These are phyloP conservation scores for Diutina mesorugosa DNA, from an alignment of 1,139 yeast genomes.

Conservation along the genomic window DNA sequence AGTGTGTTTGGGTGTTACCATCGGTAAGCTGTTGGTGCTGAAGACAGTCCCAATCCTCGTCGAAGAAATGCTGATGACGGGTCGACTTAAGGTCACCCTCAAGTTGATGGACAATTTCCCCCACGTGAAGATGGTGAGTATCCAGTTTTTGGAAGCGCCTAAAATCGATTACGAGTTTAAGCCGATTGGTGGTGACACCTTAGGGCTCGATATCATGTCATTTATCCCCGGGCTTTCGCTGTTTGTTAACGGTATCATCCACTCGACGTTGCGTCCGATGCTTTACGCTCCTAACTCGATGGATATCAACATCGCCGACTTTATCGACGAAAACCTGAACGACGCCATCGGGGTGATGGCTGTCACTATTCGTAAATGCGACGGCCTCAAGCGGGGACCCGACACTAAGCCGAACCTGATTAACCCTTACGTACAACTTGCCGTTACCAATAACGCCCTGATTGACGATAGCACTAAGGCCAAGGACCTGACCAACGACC, in stretches of 20 bases:
- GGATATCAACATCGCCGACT: conserved; percentile 61
- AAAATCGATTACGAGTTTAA: conserved; percentile 64
- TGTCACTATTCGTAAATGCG: conserved; percentile 44
- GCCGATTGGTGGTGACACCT: conserved; percentile 82
- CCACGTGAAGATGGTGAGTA: conserved; percentile 56
- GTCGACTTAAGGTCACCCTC: conserved; percentile 55
- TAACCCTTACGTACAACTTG: conserved; percentile 48
- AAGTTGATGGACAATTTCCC: conserved; percentile 56
- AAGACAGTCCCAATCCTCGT: conserved; percentile 66
- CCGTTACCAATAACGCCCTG: conserved; percentile 30
- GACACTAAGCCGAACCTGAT: conserved; percentile 31
- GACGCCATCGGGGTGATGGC: conserved; percentile 62
- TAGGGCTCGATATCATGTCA: conserved; percentile 75
- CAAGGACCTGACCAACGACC: conserved; percentile 41
- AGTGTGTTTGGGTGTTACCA: conserved; percentile 65
- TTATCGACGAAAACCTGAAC: conserved; percentile 47
- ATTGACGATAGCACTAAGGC: conserved; percentile 40
- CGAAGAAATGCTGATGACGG: conserved; percentile 66
- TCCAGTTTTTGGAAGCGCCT: conserved; percentile 68
- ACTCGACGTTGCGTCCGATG: conserved; percentile 62
- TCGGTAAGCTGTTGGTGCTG: conserved; percentile 68
- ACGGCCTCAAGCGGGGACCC: conserved; percentile 28
- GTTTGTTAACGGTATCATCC: conserved; percentile 60
- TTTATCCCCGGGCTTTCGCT: conserved; percentile 66
- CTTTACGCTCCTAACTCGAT: conserved; percentile 73